Evolutionary conservation across 352 stramenopile species (phyloP), one percentile per base, ranked within the genome.

Genomic region (Thalassiosira ordinaria): DNA sequence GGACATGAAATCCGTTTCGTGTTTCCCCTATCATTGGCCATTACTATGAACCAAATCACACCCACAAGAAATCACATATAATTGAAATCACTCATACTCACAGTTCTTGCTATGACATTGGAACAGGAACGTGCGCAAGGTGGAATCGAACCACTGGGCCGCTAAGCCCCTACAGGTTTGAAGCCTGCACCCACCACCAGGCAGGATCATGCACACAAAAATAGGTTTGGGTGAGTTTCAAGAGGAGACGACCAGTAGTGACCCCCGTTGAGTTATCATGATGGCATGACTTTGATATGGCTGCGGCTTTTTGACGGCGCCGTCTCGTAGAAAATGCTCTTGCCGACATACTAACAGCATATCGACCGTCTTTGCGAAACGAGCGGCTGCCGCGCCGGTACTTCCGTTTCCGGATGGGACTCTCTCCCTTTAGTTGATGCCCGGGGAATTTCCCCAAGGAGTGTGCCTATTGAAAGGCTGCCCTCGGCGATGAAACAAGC

Each of bases 91-190:
- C n/a, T n/a, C n/a, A n/a, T n/a, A n/a, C n/a, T n/a, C n/a, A n/a
- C n/a, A n/a, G n/a, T n/a, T n/a, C n/a, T n/a, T n/a, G n/a, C n/a
- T n/a, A n/a, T n/a, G n/a, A n/a, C n/a, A n/a, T n/a, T n/a, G n/a
- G n/a, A n/a, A n/a, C n/a, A n/a, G n/a, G 33, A 41, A 41, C 85
- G 85, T 86, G 85, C 76, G 78, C 75, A 91, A 91, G 85, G 85
- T 88, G 66, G 85, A 91, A 91, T 91, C 76, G 85, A 88, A 90
- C 84, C 57, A 87, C 80, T 89, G 81, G 76, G 81, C 67, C 82
- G 79, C 68, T 82, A 88, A 74, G 59, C 85, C 75, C 82, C 85
- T 62, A 84, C 74, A 87, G 85, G 73, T 88, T 89, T 91, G 79
- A 91, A 89, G 85, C 67, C 67, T 68, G 52, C 44, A 66, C 67